Evolutionary conservation across 176 grass and related monocot species (phyloP), one percentile per base, ranked within the genome.

Genomic region (Triticum turgidum): DNA sequence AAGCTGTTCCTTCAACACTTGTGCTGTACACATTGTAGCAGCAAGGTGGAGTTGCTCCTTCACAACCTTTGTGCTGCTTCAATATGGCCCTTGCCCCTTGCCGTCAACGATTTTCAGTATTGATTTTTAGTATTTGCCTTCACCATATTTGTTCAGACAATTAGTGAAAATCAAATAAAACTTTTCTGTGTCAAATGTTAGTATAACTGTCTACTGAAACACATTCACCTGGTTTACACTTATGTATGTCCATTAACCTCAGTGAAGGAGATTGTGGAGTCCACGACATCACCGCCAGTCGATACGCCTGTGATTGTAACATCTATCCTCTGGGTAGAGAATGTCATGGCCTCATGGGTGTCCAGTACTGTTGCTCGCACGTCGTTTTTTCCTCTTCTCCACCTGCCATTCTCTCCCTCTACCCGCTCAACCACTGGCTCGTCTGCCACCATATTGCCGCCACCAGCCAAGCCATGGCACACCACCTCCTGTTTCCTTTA

Each of bases 211-310:
- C 33, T 83, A 61, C 58, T 71, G n/a, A 73, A 77, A 34, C n/a
- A 69, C 29, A 83, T 81, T 81, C 81, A 61, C 44, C 45, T 85
- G 30, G n/a, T 34, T 61, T 81, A 47, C 38, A 44, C 9, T 69
- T 33, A 45, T 85, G 13, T 39, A 78, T 85, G 27, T 67, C 38
- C 29, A 76, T 52, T 30, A 27, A 76, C 49, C 73, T 32, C 27
- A 85, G 44, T n/a, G 42, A 38, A 67, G 30, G 61, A 78, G 32
- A 78, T 39, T 32, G 17, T 21, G 52, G 45, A 70, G 21, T 77
- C 47, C 6, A 3, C 13, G 21, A 56, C 33, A 45, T 66, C 62
- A 42, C 15, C 65, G 5, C 24, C 79, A 11, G 64, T 12, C 4
- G 25, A 81, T 65, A 24, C 38, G 12, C 25, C 32, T 5, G 8